Percentiles rank a stretch among this genome's conserved stretches.
These are phyloP conservation scores for Mallotus nudiflorus DNA, from an alignment of 345 rosid species.

Conservation along the genomic window DNA sequence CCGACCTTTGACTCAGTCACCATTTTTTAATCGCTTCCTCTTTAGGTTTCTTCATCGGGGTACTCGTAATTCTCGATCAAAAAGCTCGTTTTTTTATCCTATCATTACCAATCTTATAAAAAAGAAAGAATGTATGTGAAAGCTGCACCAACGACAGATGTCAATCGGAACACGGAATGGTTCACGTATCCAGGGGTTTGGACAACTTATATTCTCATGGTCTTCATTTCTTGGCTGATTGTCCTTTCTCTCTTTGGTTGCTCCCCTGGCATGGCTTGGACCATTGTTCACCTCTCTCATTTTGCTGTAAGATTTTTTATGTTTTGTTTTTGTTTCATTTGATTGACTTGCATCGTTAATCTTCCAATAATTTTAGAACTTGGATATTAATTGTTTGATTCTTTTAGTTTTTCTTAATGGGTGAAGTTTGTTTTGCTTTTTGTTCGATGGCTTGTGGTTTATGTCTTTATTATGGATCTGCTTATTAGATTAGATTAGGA, in stretches of 20 bases:
- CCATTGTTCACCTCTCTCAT: conserved; percentile 73
- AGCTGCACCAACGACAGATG: conserved; percentile 71
- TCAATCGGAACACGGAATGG: conserved; percentile 88
- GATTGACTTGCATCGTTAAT: background rate
- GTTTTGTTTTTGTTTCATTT: background rate
- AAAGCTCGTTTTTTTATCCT: background rate
- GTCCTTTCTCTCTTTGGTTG: conserved; percentile 62
- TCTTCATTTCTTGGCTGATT: conserved; percentile 72
- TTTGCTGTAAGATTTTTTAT: conserved; percentile 41
- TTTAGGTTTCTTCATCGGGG: conserved; percentile 1
- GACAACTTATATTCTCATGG: conserved; percentile 66
- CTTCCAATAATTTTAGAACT: background rate
- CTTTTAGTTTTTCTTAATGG: background rate
- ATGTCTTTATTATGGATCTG: conserved; percentile 4
- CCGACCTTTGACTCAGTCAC: conserved; percentile 16
- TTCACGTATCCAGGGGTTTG: conserved; percentile 86
- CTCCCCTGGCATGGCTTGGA: conserved; percentile 86
- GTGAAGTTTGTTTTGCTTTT: background rate
- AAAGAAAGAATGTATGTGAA: conserved; percentile 50
- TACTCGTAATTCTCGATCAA: background rate
- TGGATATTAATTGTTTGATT: background rate
- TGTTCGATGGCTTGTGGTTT: background rate
- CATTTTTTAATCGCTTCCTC: background rate
- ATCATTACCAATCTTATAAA: background rate
- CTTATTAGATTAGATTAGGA: background rate